Percentiles rank a stretch among this genome's conserved stretches.
Evolutionary conservation across 73 alveolate genomes (phyloP).

Genomic region (Effrenium voratum): DNA sequence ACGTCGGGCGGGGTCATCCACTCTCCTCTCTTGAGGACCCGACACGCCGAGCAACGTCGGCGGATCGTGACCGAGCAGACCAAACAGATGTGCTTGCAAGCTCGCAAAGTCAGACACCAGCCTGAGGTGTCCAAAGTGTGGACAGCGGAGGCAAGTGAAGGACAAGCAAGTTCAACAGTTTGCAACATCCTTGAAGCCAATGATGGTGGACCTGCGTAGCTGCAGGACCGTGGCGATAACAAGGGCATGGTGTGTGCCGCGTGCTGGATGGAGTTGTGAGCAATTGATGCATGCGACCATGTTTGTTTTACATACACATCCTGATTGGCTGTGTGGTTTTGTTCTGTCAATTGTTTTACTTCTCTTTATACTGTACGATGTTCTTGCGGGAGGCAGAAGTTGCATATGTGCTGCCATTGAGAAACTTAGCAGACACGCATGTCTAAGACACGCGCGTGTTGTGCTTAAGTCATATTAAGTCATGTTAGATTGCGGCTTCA

Average conservation of each 20-base stretch:
- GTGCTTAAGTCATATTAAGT: too few relatives aligned
- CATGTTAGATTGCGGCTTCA: too few relatives aligned
- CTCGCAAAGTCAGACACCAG: too few relatives aligned
- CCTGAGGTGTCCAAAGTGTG: constrained; percentile 4
- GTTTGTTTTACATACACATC: not conserved
- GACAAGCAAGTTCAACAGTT: not conserved
- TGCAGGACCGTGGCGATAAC: constrained; percentile 70
- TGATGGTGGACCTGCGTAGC: too few relatives aligned
- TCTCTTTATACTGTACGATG: not conserved
- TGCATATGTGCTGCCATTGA: not conserved
- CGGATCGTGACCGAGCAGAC: too few relatives aligned
- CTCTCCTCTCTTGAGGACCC: not conserved
- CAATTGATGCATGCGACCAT: not conserved
- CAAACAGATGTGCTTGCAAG: too few relatives aligned
- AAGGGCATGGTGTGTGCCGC: constrained; percentile 46
- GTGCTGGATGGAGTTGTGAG: constrained; percentile 74
- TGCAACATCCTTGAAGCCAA: not conserved
- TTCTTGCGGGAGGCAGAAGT: not conserved
- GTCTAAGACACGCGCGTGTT: not conserved
- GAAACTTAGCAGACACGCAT: not conserved
- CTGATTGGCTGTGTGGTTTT: not conserved
- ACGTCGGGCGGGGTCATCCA: not conserved
- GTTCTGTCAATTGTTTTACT: not conserved
- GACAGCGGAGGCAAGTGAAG: constrained; percentile 17
- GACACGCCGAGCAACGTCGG: not conserved